Conservation (phyloP, 441 rosid genomes). For the Populus hybrid region DNA sequence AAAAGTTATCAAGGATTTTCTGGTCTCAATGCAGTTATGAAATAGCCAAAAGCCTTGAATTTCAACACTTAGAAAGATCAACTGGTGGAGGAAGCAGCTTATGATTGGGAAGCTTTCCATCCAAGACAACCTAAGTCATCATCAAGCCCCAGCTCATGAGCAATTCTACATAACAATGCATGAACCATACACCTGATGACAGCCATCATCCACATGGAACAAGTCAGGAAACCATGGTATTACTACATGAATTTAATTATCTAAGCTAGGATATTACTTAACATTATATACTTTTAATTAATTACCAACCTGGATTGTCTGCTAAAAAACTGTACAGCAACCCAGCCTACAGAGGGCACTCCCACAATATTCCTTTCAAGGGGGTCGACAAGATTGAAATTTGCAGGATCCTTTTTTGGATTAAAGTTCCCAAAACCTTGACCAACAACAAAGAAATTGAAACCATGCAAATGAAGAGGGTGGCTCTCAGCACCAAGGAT, state of each 20-base stretch:
- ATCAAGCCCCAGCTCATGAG: constrained; percentile 41
- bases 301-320: constrained; percentile 44
- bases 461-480: constrained; percentile 16
- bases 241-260: background rate
- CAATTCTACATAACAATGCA: constrained; percentile 40
- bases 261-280: too few relatives aligned
- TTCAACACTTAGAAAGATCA: constrained; percentile 21
- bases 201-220: background rate
- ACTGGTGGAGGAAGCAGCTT: constrained; percentile 33
- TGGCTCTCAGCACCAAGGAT: constrained; percentile 59
- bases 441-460: constrained; percentile 48
- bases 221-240: background rate
- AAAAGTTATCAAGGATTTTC: background rate
- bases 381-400: constrained; percentile 49
- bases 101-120: constrained; percentile 35
- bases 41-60: background rate
- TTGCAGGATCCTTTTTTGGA: constrained; percentile 36
- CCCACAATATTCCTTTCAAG: constrained; percentile 46
- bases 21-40: background rate
- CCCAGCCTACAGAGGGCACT: constrained; percentile 58
- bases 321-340: constrained; percentile 41
- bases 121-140: constrained; percentile 39
- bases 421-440: constrained; percentile 53
- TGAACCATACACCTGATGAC: constrained; percentile 36
- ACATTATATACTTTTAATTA: background rate